Conservation (phyloP, 768 basidiomycete species). For the Pleurotus tuber-regium region DNA sequence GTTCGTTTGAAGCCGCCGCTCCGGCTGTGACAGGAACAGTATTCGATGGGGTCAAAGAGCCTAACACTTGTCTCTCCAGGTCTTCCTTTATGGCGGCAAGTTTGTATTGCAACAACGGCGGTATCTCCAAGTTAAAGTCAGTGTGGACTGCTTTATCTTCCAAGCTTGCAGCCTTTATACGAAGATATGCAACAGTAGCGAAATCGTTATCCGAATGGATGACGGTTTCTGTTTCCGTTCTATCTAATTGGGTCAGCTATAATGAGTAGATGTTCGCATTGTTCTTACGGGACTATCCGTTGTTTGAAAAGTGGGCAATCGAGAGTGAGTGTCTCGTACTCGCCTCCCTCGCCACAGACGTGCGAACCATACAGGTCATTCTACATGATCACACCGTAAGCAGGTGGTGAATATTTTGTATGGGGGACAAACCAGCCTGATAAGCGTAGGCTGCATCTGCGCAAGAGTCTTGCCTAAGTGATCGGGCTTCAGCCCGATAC, state of each 20-base stretch:
- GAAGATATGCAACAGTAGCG: constrained; percentile 88
- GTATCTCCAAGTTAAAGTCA: constrained; percentile 31
- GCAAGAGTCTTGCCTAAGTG: constrained; percentile 79
- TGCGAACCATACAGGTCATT: constrained; percentile 85
- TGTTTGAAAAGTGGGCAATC: constrained; percentile 88
- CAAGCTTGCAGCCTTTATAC: constrained; percentile 68
- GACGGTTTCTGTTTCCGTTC: constrained; percentile 65
- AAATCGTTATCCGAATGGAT: constrained; percentile 80
- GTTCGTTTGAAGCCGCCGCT: not conserved
- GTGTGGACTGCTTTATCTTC: constrained; percentile 42
- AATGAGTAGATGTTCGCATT: not conserved
- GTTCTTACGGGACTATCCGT: constrained; percentile 62
- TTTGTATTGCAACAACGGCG: constrained; percentile 50
- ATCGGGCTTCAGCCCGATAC: constrained; percentile 76
- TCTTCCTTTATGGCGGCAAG: constrained; percentile 28
- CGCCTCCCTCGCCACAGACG: constrained; percentile 96
- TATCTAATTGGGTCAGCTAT: constrained; percentile 23
- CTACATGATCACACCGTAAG: constrained; percentile 31
- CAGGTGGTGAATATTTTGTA: not conserved
- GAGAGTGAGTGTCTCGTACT: constrained; percentile 92
- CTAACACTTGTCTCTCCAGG: constrained; percentile 14
- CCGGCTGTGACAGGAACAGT: no score
- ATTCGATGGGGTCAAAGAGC: constrained; percentile 10
- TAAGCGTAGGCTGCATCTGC: constrained; percentile 71
- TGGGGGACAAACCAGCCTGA: constrained; percentile 56